These are phyloP conservation scores for Diophrys appendiculata DNA, from an alignment of 73 alveolate genomes.

Conservation along the genomic window DNA sequence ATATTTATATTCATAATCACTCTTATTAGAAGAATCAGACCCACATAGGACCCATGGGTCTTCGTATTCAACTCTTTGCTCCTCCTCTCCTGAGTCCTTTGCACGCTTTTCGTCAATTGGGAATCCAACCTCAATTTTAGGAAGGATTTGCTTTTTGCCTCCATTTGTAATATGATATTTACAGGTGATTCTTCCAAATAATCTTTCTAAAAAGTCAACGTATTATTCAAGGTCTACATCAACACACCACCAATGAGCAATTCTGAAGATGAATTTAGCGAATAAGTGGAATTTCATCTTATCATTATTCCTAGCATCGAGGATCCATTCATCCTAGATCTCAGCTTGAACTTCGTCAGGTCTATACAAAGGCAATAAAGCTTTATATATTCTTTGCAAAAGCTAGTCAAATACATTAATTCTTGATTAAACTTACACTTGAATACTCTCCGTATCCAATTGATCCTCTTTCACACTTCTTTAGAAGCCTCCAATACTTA, in stretches of 20 bases:
- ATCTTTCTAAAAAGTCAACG: conserved; percentile 19
- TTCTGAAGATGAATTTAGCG: conserved; percentile 37
- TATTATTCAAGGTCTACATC: conserved; percentile 36
- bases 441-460: conserved; percentile 9
- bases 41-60: conserved; percentile 46
- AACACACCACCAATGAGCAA: conserved; percentile 45
- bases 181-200: conserved; percentile 17
- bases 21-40: conserved; percentile 29
- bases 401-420: too few species aligned
- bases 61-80: not conserved
- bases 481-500: conserved; percentile 19
- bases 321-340: conserved; percentile 41
- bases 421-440: conserved; percentile 8
- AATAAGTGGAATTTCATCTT: conserved; percentile 7
- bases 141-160: too few species aligned
- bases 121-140: conserved; percentile 6
- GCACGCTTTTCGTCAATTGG: conserved; percentile 32
- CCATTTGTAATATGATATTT: too few species aligned
- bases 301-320: too few species aligned
- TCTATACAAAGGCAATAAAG: conserved; percentile 23
- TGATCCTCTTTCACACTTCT: conserved; percentile 13
- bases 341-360: conserved; percentile 33
- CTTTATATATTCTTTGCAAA: conserved; percentile 38
- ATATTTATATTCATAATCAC: conserved; percentile 38
- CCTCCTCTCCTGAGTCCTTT: conserved; percentile 8